These are phyloP conservation scores for Digitaria exilis DNA, from an alignment of 202 grass and related monocot genomes.

Conservation along the genomic window DNA sequence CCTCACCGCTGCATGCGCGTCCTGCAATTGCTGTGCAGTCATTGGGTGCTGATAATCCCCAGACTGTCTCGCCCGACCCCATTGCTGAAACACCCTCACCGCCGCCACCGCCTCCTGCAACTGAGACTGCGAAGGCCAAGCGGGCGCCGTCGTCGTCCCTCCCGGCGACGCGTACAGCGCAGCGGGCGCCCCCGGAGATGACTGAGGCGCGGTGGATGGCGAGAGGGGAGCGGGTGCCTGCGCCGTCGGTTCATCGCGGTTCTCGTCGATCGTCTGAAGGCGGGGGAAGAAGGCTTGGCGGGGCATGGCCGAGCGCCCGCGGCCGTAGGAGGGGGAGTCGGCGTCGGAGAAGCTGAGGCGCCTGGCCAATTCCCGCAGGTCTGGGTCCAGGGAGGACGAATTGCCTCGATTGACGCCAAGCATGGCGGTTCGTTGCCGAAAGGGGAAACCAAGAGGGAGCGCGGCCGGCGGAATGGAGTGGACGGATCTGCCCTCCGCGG, in stretches of 20 bases:
- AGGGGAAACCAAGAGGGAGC: background rate
- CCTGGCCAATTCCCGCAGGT: conserved; percentile 13
- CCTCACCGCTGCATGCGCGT: background rate
- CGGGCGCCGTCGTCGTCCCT: background rate
- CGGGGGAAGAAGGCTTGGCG: too few relatives aligned
- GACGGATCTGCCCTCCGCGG: conserved; percentile 27
- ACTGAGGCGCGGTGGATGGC: background rate
- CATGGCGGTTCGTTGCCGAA: conserved; percentile 16
- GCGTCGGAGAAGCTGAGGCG: conserved; percentile 48
- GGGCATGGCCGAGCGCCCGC: background rate
- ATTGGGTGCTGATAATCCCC: background rate
- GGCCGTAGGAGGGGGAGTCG: background rate
- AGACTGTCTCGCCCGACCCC: background rate
- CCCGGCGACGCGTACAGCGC: background rate
- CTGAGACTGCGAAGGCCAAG: background rate
- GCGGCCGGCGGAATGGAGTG: background rate
- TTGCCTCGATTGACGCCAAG: conserved; percentile 1
- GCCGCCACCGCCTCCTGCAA: background rate
- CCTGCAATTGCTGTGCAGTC: background rate
- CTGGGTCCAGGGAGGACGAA: conserved; percentile 31
- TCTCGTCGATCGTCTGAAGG: conserved; percentile 13
- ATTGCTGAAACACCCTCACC: background rate
- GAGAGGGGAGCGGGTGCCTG: background rate
- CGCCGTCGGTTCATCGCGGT: background rate
- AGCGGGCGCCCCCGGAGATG: background rate